Percentiles rank a stretch among this genome's conserved stretches.
phyloP scores from a whole-genome alignment of 148 eudicot species.

The Fagopyrum homotropicum region DNA sequence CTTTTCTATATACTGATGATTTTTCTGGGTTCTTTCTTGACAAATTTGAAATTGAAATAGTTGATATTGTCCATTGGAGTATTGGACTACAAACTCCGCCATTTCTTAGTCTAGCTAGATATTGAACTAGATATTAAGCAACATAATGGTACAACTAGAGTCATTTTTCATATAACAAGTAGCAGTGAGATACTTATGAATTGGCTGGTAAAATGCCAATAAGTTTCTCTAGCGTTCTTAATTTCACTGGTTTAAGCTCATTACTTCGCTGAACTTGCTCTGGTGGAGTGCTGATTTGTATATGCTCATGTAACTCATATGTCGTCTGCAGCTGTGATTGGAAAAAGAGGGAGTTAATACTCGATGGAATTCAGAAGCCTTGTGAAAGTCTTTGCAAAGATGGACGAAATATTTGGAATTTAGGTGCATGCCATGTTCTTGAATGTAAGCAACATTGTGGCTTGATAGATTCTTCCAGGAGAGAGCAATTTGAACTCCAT shows the following conservation, averaged over 20 bases:
- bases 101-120: no score
- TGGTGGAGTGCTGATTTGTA: background rate
- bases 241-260: background rate
- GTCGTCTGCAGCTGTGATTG: constrained; percentile 67
- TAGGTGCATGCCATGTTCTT: constrained; percentile 66
- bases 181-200: background rate
- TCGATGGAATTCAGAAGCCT: constrained; percentile 22
- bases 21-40: background rate
- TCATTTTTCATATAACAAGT: background rate
- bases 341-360: constrained; percentile 52
- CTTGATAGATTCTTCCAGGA: constrained; percentile 39
- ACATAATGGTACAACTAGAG: background rate
- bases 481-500: constrained; percentile 70
- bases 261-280: background rate
- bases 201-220: background rate
- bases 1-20: background rate
- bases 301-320: background rate
- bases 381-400: constrained; percentile 17
- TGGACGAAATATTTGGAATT: constrained; percentile 39
- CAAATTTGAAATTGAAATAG: background rate
- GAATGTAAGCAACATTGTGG: constrained; percentile 60
- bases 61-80: background rate
- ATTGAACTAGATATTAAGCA: background rate
- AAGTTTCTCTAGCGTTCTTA: background rate
- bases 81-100: background rate